Evolutionary conservation across 768 basidiomycete genomes (phyloP), one percentile per base, ranked within the genome.

Genomic region (Suillus bovinus): DNA sequence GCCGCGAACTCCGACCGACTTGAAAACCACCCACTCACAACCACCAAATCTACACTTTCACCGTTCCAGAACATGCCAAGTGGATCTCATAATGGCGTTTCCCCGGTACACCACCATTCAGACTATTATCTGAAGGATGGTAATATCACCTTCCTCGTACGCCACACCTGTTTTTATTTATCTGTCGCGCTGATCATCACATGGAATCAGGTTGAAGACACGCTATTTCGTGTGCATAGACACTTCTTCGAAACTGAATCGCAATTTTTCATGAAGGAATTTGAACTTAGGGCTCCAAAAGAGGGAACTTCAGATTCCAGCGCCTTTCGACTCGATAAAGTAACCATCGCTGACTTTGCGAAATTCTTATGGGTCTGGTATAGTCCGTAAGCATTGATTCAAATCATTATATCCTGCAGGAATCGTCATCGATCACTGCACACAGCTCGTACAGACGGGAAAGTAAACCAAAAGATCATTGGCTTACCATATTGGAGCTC

Each of bases 311-410:
- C 67, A 0, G 41, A 29, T 0, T 39, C 59, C 0, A 59, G 50
- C 2, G 69, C 67, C 0, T 71, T 61, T 0, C 67, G 67, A 3
- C 31, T 59, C 1, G 66, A 80, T 0, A 7, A 20, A 20, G 74
- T 80, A 2, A 73, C 70, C 0, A 66, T 73, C 0, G 61, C 70
- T 0, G 77, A 83, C 0, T 86, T 87, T 52, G 78, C 78, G 0
- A 71, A 70, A 0, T 77, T 87, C 0, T 68, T 86, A 0, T 85
- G 84, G 80, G 78, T 86, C 0, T 86, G 84, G 67, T 87, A 87
- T 58, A 84, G 85, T 47, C 78, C 79, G 83, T 85, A 64, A 66
- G 80, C 11, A 17, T 39, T 5, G 65, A 3, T 29, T 17, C 5
- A 17, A 49, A 9, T 36, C 13, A 38, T 38, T 14, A 33, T 5